Conservation (phyloP, 306 rosid genomes). For the Trifolium pratense region DNA sequence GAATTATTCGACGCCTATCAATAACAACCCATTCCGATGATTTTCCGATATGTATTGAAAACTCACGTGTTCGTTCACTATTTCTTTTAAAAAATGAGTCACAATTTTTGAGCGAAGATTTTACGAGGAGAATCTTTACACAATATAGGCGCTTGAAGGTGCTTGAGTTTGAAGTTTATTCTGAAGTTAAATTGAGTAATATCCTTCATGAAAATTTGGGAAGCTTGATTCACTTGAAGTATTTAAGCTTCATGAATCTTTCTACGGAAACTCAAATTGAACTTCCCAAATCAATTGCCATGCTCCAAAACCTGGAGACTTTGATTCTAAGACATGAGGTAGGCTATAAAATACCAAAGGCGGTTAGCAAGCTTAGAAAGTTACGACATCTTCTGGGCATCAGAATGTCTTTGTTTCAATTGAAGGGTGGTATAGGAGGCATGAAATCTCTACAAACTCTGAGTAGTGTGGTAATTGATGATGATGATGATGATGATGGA, state of each 20-base stretch:
- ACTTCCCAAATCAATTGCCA: background rate
- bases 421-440: background rate
- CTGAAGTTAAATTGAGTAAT: background rate
- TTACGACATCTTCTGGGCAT: background rate
- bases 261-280: too few species aligned
- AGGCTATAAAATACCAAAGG: background rate
- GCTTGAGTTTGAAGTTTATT: background rate
- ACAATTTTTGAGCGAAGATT: too few species aligned
- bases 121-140: too few species aligned
- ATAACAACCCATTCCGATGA: background rate
- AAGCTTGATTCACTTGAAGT: constrained; percentile 6
- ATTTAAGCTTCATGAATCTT: background rate
- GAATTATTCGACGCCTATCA: background rate
- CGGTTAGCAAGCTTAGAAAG: constrained; percentile 17
- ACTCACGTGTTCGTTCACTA: background rate
- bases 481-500: too few species aligned
- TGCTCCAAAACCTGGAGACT: constrained; percentile 21
- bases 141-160: background rate
- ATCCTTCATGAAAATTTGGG: background rate
- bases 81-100: too few species aligned
- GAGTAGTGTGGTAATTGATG: background rate
- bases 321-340: background rate
- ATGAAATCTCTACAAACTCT: background rate
- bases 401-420: background rate
- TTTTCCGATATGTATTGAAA: too few species aligned